Base-by-base conservation (phyloP, 176 grass and related monocot genomes). In the Typha latifolia region DNA sequence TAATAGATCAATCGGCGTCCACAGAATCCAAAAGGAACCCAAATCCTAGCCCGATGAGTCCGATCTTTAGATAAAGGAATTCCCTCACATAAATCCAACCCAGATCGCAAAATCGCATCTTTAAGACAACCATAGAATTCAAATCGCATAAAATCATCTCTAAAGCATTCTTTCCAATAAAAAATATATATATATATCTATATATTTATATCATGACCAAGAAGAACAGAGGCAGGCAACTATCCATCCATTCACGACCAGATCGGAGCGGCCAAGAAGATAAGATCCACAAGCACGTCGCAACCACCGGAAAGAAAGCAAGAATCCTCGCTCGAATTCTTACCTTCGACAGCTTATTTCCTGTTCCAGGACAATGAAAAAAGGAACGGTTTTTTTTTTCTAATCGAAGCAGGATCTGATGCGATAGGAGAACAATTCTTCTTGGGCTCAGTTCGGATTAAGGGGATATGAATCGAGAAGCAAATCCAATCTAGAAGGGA, bases 181-280 rank as follows among this genome's bases (percentile, higher is more conserved):
- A 12, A 20, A 59, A 59, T 2, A 26, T 2, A 26, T 2, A 29
- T 3, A 29, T 3, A 29, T 29, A 29, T 29, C 1, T 29, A 29
- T 29, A 3, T 29, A 29, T 29, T 3, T 3, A 29, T 29, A 29
- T 29, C 15, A 19, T 24, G 37, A 50, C 37, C 19, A 50, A 49
- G 24, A 14, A 18, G 47, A 47, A 55, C 8, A 47, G 18, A 29
- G 20, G 32, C 10, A 56, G 32, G 31, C 3, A 75, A 75, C 53
- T 31, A 75, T 67, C 73, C n/a, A 32, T 24, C 37, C 51, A 51
- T 66, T 57, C 51, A 20, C 12, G 73, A 10, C 12, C 63, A 67
- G 73, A 75, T 75, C 73, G 51, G 29, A 63, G 15, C 18, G 20
- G 53, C 15, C 20, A 16, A 21, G 15, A 57, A 22, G 32, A 18